Base-by-base conservation (phyloP, 2,329 filamentous ascomycete genomes). In the Ophiocordyceps sinensis region DNA sequence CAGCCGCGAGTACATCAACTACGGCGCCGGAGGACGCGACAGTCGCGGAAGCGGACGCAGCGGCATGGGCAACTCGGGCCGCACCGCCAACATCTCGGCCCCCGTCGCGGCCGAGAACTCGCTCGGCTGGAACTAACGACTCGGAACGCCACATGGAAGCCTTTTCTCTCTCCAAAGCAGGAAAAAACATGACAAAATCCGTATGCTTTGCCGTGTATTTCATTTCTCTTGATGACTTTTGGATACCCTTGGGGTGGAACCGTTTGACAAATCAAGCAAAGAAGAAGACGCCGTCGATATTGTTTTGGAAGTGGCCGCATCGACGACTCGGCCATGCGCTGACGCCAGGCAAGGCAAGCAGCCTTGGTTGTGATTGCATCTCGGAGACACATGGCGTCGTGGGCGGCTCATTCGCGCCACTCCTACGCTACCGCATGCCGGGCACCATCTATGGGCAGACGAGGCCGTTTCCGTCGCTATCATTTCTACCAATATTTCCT, bases 61-160 rank as follows among this genome's bases (percentile, higher is more conserved):
- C 51, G 69, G 66, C 41, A 67, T 64, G 58, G 64, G 64, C 51
- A 67, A 68, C 59, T 75, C 71, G 32, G 71, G 62, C 19, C 68
- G 73, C 38, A 75, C 71, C 4, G 70, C 71, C 36, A 70, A 81
- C 62, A 94, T 95, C 58, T 93, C 85, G 46, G 85, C 85, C 29
- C 88, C 88, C 4, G 83, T 94, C 47, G 88, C 88, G 61, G 82
- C 87, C 4, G 87, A 93, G 68, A 95, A 95, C 71, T 94, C 86
- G 40, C 75, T 95, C 49, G 88, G 88, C 53, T 95, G 88, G 88
- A 94, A 93, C 68, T 95, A 49, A 60, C 48, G 47, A 47, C 42
- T 29, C 41, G 28, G 26, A 45, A 9, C 31, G 38, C 32, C 40
- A 34, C 23, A 23, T 30, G 15, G n/a, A 15, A 30, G 7, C 29